phyloP scores from a whole-genome alignment of 192 early-diverging fungal species.

The Allomyces macrogynus region DNA sequence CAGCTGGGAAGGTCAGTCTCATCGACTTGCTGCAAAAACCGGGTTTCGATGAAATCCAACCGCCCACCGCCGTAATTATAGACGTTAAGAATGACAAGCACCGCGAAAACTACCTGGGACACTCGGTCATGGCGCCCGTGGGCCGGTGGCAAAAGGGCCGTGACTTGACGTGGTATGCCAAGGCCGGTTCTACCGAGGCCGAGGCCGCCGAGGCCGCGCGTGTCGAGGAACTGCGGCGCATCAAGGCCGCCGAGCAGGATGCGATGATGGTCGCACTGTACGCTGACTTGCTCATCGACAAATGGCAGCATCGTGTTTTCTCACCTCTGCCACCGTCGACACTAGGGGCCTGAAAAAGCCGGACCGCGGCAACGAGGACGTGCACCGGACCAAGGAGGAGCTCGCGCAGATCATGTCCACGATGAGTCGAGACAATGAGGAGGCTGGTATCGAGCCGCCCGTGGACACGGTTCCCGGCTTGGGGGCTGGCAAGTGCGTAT shows the following conservation, averaged over 20 bases:
- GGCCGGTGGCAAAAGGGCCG: constrained; percentile 58
- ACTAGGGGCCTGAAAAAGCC: not conserved
- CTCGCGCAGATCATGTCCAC: not conserved
- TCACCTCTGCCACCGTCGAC: not conserved
- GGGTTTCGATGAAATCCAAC: not conserved
- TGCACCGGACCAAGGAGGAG: not conserved
- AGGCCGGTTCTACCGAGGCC: constrained; percentile 16
- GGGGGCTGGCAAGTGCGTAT: not conserved
- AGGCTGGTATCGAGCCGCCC: not conserved
- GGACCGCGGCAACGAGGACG: not conserved
- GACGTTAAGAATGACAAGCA: constrained; percentile 44
- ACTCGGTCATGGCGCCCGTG: constrained; percentile 56
- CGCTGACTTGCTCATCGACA: constrained; percentile 1
- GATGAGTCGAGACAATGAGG: not conserved
- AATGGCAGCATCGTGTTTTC: not conserved
- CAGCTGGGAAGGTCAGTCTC: constrained; percentile 18
- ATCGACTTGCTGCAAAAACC: not conserved
- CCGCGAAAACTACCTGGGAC: constrained; percentile 68
- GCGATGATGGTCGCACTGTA: constrained; percentile 37
- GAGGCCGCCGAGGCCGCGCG: constrained; percentile 9
- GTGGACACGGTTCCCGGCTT: not conserved
- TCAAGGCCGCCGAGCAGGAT: constrained; percentile 38
- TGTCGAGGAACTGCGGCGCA: constrained; percentile 20
- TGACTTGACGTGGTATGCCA: constrained; percentile 54
- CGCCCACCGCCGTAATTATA: not conserved